phyloP scores from a whole-genome alignment of 225 moss, liverwort and hornwort genomes.

The Straminergon stramineum region DNA sequence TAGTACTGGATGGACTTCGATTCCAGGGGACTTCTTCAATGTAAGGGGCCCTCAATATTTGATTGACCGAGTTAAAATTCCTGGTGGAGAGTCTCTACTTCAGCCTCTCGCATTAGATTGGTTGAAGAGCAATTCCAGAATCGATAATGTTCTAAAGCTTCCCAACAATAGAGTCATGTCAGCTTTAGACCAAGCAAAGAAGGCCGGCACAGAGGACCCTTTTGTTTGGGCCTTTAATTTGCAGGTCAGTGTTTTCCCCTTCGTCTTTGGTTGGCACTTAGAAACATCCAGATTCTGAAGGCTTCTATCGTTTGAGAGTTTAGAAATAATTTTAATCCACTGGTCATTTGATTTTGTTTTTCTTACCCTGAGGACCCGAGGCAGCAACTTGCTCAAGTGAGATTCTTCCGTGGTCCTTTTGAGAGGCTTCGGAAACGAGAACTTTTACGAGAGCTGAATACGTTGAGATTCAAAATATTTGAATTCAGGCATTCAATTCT shows the following conservation, averaged over 20 bases:
- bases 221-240: slow-evolving; percentile 82
- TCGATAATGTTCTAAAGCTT: slow-evolving; percentile 55
- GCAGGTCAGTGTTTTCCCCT: slow-evolving; percentile 21
- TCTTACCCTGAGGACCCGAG: not conserved
- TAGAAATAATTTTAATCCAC: not conserved
- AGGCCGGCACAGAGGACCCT: slow-evolving; percentile 13
- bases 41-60: slow-evolving; percentile 67
- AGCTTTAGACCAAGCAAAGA: slow-evolving; percentile 38
- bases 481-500: not conserved
- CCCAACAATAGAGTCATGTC: slow-evolving; percentile 49
- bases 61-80: slow-evolving; percentile 42
- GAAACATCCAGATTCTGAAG: not conserved
- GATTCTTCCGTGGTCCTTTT: not conserved
- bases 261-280: not conserved
- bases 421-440: not conserved
- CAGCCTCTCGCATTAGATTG: slow-evolving; percentile 73
- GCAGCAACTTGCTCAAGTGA: not conserved
- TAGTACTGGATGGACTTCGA: slow-evolving; percentile 52
- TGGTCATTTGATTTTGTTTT: not conserved
- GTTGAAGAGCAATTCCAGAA: slow-evolving; percentile 57
- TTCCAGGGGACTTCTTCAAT: slow-evolving; percentile 53
- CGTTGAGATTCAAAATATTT: not conserved
- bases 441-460: not conserved
- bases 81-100: slow-evolving; percentile 52
- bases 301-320: not conserved